These are phyloP conservation scores for Pseudocercospora ulei DNA, from an alignment of 2,329 filamentous ascomycete species.

Conservation along the genomic window DNA sequence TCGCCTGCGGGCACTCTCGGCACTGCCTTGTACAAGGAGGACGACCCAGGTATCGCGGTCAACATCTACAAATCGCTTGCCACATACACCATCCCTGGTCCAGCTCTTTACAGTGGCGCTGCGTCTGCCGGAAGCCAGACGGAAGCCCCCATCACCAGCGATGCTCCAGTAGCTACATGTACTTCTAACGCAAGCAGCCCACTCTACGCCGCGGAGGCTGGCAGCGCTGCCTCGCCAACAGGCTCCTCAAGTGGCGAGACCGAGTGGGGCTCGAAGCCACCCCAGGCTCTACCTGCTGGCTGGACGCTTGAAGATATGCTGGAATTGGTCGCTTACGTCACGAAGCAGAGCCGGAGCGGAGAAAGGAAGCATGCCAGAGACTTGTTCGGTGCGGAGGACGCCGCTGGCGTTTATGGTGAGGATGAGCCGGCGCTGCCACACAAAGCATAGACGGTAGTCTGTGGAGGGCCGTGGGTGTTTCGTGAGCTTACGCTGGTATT, in stretches of 20 bases:
- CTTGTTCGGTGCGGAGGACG: conserved; percentile 9
- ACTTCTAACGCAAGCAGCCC: conserved; percentile 2
- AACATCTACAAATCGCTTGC: conserved; percentile 47
- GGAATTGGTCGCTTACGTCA: conserved; percentile 27
- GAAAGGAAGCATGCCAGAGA: conserved; percentile 22
- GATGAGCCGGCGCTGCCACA: conserved; percentile 4
- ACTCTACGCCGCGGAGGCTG: conserved; percentile 9
- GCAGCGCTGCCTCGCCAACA: conserved; percentile 6
- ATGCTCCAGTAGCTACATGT: conserved; percentile 2
- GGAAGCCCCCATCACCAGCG: conserved; percentile 7
- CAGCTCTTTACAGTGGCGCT: conserved; percentile 30
- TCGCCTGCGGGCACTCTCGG: conserved; percentile 44
- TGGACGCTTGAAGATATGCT: conserved; percentile 27
- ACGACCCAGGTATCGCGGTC: conserved; percentile 50
- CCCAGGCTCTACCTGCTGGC: conserved; percentile 26
- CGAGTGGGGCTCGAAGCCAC: conserved; percentile 13
- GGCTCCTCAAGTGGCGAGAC: neutral
- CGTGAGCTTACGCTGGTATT: too few species aligned
- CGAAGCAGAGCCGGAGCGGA: conserved; percentile 20
- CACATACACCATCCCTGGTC: conserved; percentile 47
- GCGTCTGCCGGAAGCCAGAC: conserved; percentile 13
- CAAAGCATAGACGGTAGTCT: neutral
- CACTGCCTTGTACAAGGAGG: conserved; percentile 48
- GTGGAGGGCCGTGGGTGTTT: neutral
- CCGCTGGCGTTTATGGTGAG: conserved; percentile 1